Evolutionary conservation across 2,329 filamentous ascomycete genomes (phyloP), one percentile per base, ranked within the genome.

Genomic region (Colletotrichum tamarilloi): DNA sequence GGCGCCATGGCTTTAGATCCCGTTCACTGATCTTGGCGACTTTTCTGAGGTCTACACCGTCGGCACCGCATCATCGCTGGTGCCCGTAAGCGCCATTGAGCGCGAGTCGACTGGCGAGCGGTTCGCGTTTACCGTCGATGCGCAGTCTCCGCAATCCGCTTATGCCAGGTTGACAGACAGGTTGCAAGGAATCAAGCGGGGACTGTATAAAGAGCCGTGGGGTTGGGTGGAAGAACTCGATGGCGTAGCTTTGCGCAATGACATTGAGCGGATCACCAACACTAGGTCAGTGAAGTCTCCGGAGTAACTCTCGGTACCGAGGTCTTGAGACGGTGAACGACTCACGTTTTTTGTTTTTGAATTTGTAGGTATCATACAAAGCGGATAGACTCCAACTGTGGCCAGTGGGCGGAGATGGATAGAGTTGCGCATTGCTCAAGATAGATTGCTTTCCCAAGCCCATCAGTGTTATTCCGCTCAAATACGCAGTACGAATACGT

Each of bases 21-120:
- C 42, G 42, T 49, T 49, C 19, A 49, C 42, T 22, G 67, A 70
- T 5, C 60, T 70, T 28, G 11, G 42, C 4, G 38, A 19, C 35
- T 70, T 70, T 57, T 46, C 59, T 8, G 67, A 70, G 24, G 60
- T 67, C 42, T 49, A 49, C 8, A 49, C 42, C 19, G 42, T 49
- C 16, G 42, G 42, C 42, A 49, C 42, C 7, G 42, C 42, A 22
- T 49, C 42, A 22, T 49, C 42, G 42, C 42, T 49, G 42, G 42
- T 49, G 42, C 42, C 42, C 42, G 42, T 49, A 49, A 49, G 42
- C 42, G 42, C 42, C 42, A 22, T 49, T 19, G 42, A 49, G 42
- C 42, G 42, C 42, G 42, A 49, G 19, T 49, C 42, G 42, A 49
- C 42, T 22, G 42, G 42, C 42, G 42, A 49, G 42, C 42, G 42